Evolutionary conservation across 805 yeast species (phyloP), one percentile per base, ranked within the genome.

Genomic region (Schizosaccharomyces osmophilus): DNA sequence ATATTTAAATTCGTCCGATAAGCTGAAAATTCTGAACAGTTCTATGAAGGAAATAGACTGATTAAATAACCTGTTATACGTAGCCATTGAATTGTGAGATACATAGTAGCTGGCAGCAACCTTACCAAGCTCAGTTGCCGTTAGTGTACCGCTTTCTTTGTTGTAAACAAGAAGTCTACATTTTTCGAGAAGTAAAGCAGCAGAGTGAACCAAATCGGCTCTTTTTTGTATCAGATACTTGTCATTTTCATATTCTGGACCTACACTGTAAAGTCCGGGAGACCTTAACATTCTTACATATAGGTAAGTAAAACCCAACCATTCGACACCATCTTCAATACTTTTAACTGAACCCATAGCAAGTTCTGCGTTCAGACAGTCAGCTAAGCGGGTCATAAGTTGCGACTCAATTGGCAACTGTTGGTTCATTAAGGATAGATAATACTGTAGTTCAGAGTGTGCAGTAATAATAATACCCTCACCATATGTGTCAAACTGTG

Each of bases 331-430:
- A 48, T 85, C 90, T 0, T 77, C 75, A 41, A 83, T 69, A 1
- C 76, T 71, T 48, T 72, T 73, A 1, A 90, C 78, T 1, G 82
- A 75, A 0, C 95, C 95, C 3, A 80, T 69, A 3, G 82, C 94
- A 58, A 90, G 75, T 68, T 90, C 97, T 0, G 97, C 97, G 72
- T 90, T 90, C 55, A 90, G 65, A 62, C 73, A 78, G 70, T 89
- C 96, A 0, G 84, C 82, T 29, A 90, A 68, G 64, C 77, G 80
- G 19, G 82, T 72, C 73, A 86, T 78, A 62, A 90, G 70, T 68
- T 87, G 95, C 2, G 95, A 86, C 71, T 90, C 97, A 61, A 90
- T 90, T 0, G 97, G 95, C 17, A 90, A 73, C 68, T 88, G 95
- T 65, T 88, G 94, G 69, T 88, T 89, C 65, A 88, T 74, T n/a